Evolutionary conservation across 139 green algal species (phyloP).

Genomic region (Picochlorum sp.): DNA sequence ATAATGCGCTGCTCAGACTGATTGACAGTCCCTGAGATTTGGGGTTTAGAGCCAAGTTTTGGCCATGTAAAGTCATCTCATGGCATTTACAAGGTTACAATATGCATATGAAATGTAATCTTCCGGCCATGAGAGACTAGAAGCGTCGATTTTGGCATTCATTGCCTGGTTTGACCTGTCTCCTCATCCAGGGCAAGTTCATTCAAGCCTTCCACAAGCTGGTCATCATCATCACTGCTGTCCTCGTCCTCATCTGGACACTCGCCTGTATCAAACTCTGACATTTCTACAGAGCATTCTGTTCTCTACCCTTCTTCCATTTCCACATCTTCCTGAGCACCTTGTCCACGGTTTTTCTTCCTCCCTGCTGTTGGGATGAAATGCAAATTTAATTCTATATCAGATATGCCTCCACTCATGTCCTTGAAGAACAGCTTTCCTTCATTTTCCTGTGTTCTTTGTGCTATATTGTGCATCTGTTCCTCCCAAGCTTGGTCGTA

Average conservation of each 20-base stretch:
- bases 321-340: too few species aligned
- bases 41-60: neutral
- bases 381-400: too few species aligned
- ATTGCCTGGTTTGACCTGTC: neutral
- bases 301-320: too few species aligned
- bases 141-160: neutral
- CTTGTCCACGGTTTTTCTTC: too few species aligned
- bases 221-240: too few species aligned
- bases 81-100: neutral
- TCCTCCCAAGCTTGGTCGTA: neutral
- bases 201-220: too few species aligned
- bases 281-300: too few species aligned
- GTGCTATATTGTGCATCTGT: neutral
- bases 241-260: too few species aligned
- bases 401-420: too few species aligned
- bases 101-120: neutral
- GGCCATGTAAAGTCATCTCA: neutral
- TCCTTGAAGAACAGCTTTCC: too few species aligned
- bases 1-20: neutral
- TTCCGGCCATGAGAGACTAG: neutral
- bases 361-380: too few species aligned
- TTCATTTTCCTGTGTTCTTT: neutral
- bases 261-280: too few species aligned
- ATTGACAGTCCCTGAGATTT: neutral
- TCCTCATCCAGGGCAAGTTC: neutral